Percentiles rank a stretch among this genome's conserved stretches.
phyloP scores from a whole-genome alignment of 2,329 filamentous ascomycete genomes.

The Fusarium bulbicola region DNA sequence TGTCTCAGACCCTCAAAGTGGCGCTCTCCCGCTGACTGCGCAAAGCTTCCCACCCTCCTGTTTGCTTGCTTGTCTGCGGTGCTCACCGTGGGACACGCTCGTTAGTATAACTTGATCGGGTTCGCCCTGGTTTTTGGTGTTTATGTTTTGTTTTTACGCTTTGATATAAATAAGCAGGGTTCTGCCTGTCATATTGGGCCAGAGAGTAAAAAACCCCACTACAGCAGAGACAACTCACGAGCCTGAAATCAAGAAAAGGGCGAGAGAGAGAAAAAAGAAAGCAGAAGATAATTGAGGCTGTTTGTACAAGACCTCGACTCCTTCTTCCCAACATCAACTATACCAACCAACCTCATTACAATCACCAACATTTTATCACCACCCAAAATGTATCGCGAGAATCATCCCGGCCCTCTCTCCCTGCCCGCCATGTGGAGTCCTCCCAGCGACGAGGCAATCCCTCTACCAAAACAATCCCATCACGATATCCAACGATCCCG shows the following conservation, averaged over 20 bases:
- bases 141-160: not conserved
- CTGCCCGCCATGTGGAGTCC: slow-evolving; percentile 34
- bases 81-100: slow-evolving; percentile 17
- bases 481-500: slow-evolving; percentile 23
- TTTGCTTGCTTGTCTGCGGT: not conserved
- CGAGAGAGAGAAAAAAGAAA: not conserved
- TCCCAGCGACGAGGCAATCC: slow-evolving; percentile 19
- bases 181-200: slow-evolving; percentile 28
- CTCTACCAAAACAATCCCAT: slow-evolving; percentile 24
- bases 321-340: not conserved
- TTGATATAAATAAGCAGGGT: slow-evolving; percentile 26
- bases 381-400: slow-evolving; percentile 36
- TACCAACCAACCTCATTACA: not conserved
- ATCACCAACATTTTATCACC: not conserved
- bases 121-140: not conserved
- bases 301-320: slow-evolving; percentile 12
- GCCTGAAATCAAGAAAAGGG: slow-evolving; percentile 14
- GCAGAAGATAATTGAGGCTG: not conserved
- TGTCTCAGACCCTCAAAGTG: slow-evolving; percentile 18
- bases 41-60: not conserved
- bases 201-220: slow-evolving; percentile 25
- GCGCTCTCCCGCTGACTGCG: slow-evolving; percentile 26
- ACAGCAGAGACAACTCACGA: slow-evolving; percentile 39
- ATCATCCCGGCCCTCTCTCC: slow-evolving; percentile 33
- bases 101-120: not conserved